Conservation (phyloP, 192 early-diverging fungal genomes). For the Geranomyces variabilis region DNA sequence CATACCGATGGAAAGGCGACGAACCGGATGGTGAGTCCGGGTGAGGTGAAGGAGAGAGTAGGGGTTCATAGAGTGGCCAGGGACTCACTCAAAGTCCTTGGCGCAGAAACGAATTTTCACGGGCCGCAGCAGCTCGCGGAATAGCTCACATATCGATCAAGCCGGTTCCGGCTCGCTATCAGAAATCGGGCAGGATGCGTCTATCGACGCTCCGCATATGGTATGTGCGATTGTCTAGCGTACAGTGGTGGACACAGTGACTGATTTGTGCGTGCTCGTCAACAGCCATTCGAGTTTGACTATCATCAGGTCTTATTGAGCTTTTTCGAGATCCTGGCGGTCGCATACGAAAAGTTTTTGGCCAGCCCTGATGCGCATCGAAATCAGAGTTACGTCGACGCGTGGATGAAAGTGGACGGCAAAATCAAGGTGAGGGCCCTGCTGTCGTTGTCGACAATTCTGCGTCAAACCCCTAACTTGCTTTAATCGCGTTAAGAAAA, state of each 20-base stretch:
- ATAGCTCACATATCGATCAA: background rate
- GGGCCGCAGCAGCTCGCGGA: conserved; percentile 2
- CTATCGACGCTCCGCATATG: conserved; percentile 41
- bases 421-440: conserved; percentile 39
- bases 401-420: conserved; percentile 35
- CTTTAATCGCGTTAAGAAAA: conserved; percentile 12
- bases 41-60: too few species aligned
- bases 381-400: conserved; percentile 37
- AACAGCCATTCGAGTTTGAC: conserved; percentile 46
- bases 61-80: background rate
- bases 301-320: conserved; percentile 38
- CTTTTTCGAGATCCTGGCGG: conserved; percentile 44
- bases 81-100: background rate
- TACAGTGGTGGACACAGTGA: background rate
- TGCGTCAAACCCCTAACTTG: background rate
- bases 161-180: conserved; percentile 11
- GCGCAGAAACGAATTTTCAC: conserved; percentile 38
- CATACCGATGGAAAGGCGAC: conserved; percentile 7
- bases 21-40: conserved; percentile 28
- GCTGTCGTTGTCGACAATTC: background rate
- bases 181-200: conserved; percentile 35
- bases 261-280: background rate
- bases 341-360: conserved; percentile 46
- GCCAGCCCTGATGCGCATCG: conserved; percentile 40
- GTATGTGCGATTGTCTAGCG: conserved; percentile 16